Evolutionary conservation across 768 basidiomycete genomes (phyloP).

Genomic region (Russula abietina): DNA sequence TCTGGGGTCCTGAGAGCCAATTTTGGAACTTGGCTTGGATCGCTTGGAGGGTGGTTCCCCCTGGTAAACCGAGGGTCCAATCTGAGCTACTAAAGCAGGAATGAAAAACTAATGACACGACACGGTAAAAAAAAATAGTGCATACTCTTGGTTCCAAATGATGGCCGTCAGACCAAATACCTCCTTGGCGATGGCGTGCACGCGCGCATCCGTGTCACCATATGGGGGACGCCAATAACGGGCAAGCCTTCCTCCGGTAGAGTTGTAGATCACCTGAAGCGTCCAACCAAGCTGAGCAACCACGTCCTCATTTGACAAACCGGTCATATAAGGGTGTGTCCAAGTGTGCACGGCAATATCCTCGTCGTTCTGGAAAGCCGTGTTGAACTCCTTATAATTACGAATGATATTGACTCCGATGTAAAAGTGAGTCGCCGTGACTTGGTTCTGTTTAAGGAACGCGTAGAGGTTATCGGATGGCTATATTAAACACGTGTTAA

Average conservation of each 20-base stretch:
- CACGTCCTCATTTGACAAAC: conserved; percentile 58
- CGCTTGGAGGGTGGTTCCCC: conserved; percentile 39
- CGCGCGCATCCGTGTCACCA: conserved; percentile 79
- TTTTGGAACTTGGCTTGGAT: conserved; percentile 46
- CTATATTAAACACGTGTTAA: conserved; percentile 5
- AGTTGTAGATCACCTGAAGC: conserved; percentile 70
- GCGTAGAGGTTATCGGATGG: conserved; percentile 33
- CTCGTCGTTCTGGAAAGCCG: conserved; percentile 32
- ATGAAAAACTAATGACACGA: conserved; percentile 4
- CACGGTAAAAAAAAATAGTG: not conserved
- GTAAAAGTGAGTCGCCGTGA: conserved; percentile 41
- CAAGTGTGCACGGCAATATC: conserved; percentile 53
- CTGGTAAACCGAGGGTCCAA: conserved; percentile 53
- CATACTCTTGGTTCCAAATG: conserved; percentile 87
- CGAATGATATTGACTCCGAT: conserved; percentile 40
- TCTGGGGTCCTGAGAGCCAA: conserved; percentile 62
- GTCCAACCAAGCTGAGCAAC: conserved; percentile 80
- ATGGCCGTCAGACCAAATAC: conserved; percentile 83
- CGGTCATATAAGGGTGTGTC: conserved; percentile 79
- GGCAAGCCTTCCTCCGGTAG: conserved; percentile 68
- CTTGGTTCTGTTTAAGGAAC: conserved; percentile 37
- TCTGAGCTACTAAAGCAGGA: conserved; percentile 53
- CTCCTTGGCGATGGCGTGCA: conserved; percentile 77
- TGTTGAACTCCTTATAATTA: conserved; percentile 32
- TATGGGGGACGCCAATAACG: conserved; percentile 86